phyloP scores from a whole-genome alignment of 73 alveolate genomes.

The Tetrahymena borealis region DNA sequence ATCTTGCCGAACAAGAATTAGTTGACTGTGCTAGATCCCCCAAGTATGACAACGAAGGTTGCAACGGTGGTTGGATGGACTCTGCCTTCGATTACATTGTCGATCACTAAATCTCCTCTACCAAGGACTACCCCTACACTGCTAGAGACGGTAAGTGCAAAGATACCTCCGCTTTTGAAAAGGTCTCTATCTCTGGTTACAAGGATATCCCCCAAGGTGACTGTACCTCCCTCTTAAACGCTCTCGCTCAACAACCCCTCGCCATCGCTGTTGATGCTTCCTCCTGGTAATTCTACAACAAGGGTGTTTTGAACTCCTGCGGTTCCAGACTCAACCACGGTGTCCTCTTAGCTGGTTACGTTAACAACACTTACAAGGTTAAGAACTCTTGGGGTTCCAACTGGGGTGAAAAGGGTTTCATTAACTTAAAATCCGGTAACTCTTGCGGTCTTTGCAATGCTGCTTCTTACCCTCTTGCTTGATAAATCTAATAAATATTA shows the following conservation, averaged over 20 bases:
- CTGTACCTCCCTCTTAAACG: not conserved
- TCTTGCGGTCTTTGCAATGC: slow-evolving; percentile 25
- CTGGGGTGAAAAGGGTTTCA: slow-evolving; percentile 66
- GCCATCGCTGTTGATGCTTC: slow-evolving; percentile 67
- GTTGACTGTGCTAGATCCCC: slow-evolving; percentile 46
- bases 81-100: slow-evolving; percentile 55
- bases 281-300: slow-evolving; percentile 50
- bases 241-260: slow-evolving; percentile 37
- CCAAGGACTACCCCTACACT: slow-evolving; percentile 54
- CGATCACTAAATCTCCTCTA: slow-evolving; percentile 9
- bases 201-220: not conserved
- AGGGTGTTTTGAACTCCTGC: slow-evolving; percentile 45
- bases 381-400: slow-evolving; percentile 62
- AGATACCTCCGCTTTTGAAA: not conserved
- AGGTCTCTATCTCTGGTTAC: not conserved
- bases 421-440: slow-evolving; percentile 29
- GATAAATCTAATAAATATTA: not conserved
- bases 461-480: not conserved
- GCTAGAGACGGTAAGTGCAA: slow-evolving; percentile 42
- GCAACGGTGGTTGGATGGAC: slow-evolving; percentile 72
- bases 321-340: slow-evolving; percentile 43
- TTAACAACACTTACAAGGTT: slow-evolving; percentile 37
- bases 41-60: slow-evolving; percentile 47
- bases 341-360: slow-evolving; percentile 52
- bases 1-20: slow-evolving; percentile 52